Conservation (phyloP, 176 grass and related monocot genomes). For the Hordeum marinum region DNA sequence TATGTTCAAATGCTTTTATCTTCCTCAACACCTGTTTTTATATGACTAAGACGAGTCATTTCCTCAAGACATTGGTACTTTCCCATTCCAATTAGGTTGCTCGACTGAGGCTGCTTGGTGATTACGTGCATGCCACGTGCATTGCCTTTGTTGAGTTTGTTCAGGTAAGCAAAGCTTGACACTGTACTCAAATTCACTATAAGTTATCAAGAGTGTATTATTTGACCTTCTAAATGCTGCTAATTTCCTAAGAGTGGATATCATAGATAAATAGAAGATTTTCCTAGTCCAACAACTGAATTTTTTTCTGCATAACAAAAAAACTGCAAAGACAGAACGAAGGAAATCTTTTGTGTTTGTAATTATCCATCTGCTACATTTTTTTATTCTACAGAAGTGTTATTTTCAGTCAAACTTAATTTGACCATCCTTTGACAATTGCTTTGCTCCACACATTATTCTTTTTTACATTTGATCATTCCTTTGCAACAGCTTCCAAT, state of each 20-base stretch:
- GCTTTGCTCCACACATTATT: background rate
- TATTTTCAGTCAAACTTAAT: background rate
- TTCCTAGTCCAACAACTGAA: background rate
- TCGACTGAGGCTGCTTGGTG: slow-evolving; percentile 85
- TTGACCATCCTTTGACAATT: background rate
- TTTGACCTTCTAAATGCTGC: background rate
- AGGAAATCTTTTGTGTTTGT: background rate
- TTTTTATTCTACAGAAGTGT: background rate
- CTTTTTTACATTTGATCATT: background rate
- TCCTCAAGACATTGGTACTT: background rate
- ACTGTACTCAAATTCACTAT: slow-evolving; percentile 8
- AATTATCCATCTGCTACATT: background rate
- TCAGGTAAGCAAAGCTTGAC: slow-evolving; percentile 50
- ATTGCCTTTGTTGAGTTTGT: slow-evolving; percentile 93
- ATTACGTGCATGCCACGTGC: slow-evolving; percentile 81
- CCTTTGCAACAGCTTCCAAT: background rate
- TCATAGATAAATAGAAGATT: background rate
- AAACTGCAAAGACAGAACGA: background rate
- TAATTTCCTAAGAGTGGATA: background rate
- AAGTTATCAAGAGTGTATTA: background rate
- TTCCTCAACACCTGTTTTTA: background rate
- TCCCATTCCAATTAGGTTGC: slow-evolving; percentile 45
- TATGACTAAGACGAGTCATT: slow-evolving; percentile 2
- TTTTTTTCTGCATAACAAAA: background rate
- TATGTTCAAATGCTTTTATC: slow-evolving; percentile 33